A percentile compares a stretch with the other conserved stretches of the same genome.
Evolutionary conservation across 169 alveolate genomes (phyloP).

Genomic region (Pseudocohnilembus persalinus): DNA sequence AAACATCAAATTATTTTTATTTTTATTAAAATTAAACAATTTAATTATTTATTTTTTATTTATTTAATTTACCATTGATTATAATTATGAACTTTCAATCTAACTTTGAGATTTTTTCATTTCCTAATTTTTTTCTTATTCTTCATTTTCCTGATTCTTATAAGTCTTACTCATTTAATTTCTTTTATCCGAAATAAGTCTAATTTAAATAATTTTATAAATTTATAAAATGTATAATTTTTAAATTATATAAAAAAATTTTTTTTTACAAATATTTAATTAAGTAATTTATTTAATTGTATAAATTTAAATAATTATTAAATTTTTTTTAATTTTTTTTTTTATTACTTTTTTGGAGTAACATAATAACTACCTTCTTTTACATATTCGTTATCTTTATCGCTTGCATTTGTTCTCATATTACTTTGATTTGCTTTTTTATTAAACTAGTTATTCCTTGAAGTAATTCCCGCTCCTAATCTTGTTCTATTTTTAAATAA

Average conservation of each 20-base stretch:
- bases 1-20: too few relatives aligned
- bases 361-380: conserved; percentile 19
- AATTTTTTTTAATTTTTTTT: too few relatives aligned
- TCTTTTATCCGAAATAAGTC: conserved; percentile 12
- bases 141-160: conserved; percentile 15
- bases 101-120: conserved; percentile 1
- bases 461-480: conserved; percentile 2
- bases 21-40: too few relatives aligned
- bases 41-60: too few relatives aligned
- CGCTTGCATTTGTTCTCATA: conserved; percentile 11
- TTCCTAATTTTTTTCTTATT: conserved; percentile 12
- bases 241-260: neutral
- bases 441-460: neutral
- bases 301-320: too few relatives aligned
- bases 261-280: neutral
- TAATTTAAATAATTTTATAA: neutral
- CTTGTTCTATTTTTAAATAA: neutral
- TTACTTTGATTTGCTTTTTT: conserved; percentile 10
- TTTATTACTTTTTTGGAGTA: conserved; percentile 26
- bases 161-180: conserved; percentile 9
- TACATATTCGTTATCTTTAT: conserved; percentile 27
- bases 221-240: neutral
- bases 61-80: too few relatives aligned
- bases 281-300: too few relatives aligned
- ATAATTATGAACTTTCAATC: neutral